Evolutionary conservation across 179 eudicot genomes (phyloP), one percentile per base, ranked within the genome.

Genomic region (Amaranthus tricolor): DNA sequence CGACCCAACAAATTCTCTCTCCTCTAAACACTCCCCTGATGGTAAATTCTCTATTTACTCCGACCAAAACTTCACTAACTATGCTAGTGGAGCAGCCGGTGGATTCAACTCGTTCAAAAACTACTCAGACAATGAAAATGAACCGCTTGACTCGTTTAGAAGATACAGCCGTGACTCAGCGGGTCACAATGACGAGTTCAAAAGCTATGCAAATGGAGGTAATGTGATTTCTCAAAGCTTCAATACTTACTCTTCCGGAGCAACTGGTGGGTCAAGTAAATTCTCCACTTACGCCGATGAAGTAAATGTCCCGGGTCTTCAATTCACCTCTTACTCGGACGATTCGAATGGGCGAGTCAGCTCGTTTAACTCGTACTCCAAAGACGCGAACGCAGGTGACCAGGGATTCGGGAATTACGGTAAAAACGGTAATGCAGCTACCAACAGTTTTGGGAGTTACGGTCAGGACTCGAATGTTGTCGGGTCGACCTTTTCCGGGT

Each of bases 111-210:
- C 60, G 13, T 94, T 94, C 84, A 86, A 85, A 72, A 86, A 82
- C 65, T 94, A 94, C 83, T 88, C 97, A 5, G 63, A 52, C 1
- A 84, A 84, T 3, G 68, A 76, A 66, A 94, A 94, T 71, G 80
- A 86, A 51, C 92, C 97, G 1, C 40, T 85, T 51, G 79, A 84
- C 78, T 74, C 87, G 7, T 94, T 94, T 84, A 54, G 88, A 5
- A 78, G 89, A 7, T 94, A 94, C 80, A 89, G 94, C 82, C 86
- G 93, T 0, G 82, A 82, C 76, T 78, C 98, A 9, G 88, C 86
- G 5, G 93, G 87, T 54, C 98, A 90, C 77, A 64, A 70, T 9
- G 97, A 94, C 68, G 82, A 71, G 4, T 94, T 94, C 84, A 50
- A 81, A 8, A 66, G 48, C 74, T 94, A 94, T 19, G 91, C 88